Evolutionary conservation across 306 rosid species (phyloP).

Genomic region (apple (Malus domestica)): ASM211411v1 NC_041799.1:771001-771500

Average conservation of each 20-base stretch:
- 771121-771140: not conserved
- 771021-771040: not conserved
- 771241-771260: slow-evolving; percentile 33
- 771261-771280: slow-evolving; percentile 40
- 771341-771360: slow-evolving; percentile 23
- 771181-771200: slow-evolving; percentile 1
- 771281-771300: slow-evolving; percentile 38
- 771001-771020: slow-evolving; percentile 13
- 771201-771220: slow-evolving; percentile 22
- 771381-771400: slow-evolving; percentile 30
- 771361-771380: slow-evolving; percentile 39
- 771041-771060: not conserved
- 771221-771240: slow-evolving; percentile 30
- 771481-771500: slow-evolving; percentile 36
- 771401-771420: slow-evolving; percentile 48
- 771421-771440: slow-evolving; percentile 49
- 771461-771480: slow-evolving; percentile 33
- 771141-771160: slow-evolving; percentile 5
- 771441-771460: slow-evolving; percentile 58
- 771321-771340: slow-evolving; percentile 46
- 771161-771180: slow-evolving; percentile 3
- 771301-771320: slow-evolving; percentile 38
- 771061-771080: no score
- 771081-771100: no score
- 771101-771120: no score